Evolutionary conservation across 306 rosid species (phyloP), one percentile per base, ranked within the genome.

Genomic region (Vachellia collinsii): DNA sequence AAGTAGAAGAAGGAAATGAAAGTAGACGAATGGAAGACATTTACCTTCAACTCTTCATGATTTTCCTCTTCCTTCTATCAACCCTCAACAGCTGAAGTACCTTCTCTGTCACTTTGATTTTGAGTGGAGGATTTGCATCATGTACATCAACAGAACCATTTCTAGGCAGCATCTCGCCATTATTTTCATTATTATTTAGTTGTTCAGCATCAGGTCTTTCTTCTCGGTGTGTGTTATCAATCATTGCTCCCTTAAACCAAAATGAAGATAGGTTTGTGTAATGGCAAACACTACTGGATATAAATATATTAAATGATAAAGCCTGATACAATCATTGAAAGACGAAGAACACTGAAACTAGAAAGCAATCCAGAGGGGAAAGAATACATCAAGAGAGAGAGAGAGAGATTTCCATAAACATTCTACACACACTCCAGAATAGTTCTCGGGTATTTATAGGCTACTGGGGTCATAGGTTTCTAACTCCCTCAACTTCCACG

Each of bases 201-300:
- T 66, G 47, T 16, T 19, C 13, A 38, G 89, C 48, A 76, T 78
- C 86, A 4, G 86, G 90, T 87, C 92, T 84, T 81, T 84, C 88
- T 4, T 38, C 36, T 64, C 91, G 79, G 14, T 90, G 89, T 5
- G 88, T 91, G 81, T 71, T 48, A 79, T 88, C 84, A 65, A 75
- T 78, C 80, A 82, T 83, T 81, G 88, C 93, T 74, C 67, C 89
- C 38, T 81, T 75, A 88, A 89, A 87, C 93, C 88, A 88, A 79
- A 71, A 81, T 16, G 81, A 46, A 83, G 87, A 83, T 29, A 73
- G 72, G 78, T 77, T 83, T 73, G 80, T 82, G n/a, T n/a, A n/a
- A n/a, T n/a, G n/a, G n/a, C n/a, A n/a, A n/a, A n/a, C n/a, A n/a
- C n/a, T n/a, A n/a, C n/a, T n/a, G n/a, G n/a, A n/a, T n/a, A n/a